phyloP scores from a whole-genome alignment of 1,284 basidiomycete species.

The Xerocomus amazonicus region DNA sequence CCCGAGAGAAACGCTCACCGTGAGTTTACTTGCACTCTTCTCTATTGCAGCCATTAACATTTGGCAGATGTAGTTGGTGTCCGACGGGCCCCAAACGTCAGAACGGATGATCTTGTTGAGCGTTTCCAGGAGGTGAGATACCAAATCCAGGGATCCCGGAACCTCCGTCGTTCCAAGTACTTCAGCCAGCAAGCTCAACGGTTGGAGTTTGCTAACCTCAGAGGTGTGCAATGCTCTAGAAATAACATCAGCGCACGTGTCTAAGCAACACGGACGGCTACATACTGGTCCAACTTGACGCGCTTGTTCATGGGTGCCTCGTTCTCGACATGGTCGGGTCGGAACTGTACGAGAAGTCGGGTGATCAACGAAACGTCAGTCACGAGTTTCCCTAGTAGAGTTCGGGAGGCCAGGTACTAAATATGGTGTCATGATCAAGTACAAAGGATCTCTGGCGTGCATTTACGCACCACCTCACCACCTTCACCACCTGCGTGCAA shows the following conservation, averaged over 20 bases:
- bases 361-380: constrained; percentile 52
- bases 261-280: constrained; percentile 1
- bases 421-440: constrained; percentile 1
- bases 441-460: neutral
- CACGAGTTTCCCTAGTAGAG: constrained; percentile 46
- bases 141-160: constrained; percentile 66
- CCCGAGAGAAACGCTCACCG: constrained; percentile 36
- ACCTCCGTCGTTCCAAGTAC: constrained; percentile 62
- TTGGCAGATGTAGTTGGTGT: constrained; percentile 81
- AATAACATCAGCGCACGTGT: constrained; percentile 1
- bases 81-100: constrained; percentile 46
- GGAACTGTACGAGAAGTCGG: constrained; percentile 55
- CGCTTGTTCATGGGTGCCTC: constrained; percentile 58
- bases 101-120: constrained; percentile 61
- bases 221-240: constrained; percentile 17
- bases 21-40: constrained; percentile 61
- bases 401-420: constrained; percentile 51
- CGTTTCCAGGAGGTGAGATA: constrained; percentile 73
- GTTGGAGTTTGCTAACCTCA: constrained; percentile 39
- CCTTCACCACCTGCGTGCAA: constrained; percentile 47
- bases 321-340: constrained; percentile 40
- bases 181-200: constrained; percentile 67
- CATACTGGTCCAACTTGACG: constrained; percentile 56
- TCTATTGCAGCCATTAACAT: constrained; percentile 81
- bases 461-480: constrained; percentile 44